Percentiles rank a stretch among this genome's conserved stretches.
These are phyloP conservation scores for Lactarius hatsudake DNA, from an alignment of 768 basidiomycete genomes.

Conservation along the genomic window DNA sequence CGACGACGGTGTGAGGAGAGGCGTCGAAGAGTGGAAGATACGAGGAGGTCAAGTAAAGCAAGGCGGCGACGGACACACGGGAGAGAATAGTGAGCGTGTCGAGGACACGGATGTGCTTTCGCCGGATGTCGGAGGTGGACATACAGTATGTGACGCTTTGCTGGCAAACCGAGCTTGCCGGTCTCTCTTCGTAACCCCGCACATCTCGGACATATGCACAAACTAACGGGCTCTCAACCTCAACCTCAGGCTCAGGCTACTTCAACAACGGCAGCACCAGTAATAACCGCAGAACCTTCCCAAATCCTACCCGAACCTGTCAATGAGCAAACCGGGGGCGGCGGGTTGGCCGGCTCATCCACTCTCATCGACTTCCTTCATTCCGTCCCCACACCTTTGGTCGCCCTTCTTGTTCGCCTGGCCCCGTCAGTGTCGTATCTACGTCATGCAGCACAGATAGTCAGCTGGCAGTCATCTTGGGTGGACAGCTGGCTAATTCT, in stretches of 20 bases:
- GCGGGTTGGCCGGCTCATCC: conserved; percentile 22
- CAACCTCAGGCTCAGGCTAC: background rate
- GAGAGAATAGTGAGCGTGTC: conserved; percentile 20
- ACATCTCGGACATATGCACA: background rate
- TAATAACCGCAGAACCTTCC: background rate
- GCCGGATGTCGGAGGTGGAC: background rate
- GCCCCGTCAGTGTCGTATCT: conserved; percentile 49
- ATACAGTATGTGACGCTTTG: background rate
- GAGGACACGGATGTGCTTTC: conserved; percentile 20
- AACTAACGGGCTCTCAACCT: conserved; percentile 14
- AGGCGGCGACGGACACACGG: background rate
- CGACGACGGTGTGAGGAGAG: conserved; percentile 17
- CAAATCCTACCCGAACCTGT: background rate
- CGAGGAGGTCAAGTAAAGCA: conserved; percentile 18
- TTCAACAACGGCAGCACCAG: background rate
- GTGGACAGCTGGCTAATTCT: conserved; percentile 66
- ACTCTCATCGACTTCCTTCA: conserved; percentile 49
- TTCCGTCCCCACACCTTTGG: conserved; percentile 60
- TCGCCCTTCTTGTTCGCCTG: conserved; percentile 58
- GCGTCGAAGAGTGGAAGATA: conserved; percentile 26
- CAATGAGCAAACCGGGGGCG: background rate
- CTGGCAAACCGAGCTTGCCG: background rate
- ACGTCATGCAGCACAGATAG: conserved; percentile 45
- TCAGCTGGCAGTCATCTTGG: conserved; percentile 57
- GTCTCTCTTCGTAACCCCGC: background rate